Percentiles rank a stretch among this genome's conserved stretches.
phyloP scores from a whole-genome alignment of 2,329 filamentous ascomycete genomes.

The Colletotrichum sp. region DNA sequence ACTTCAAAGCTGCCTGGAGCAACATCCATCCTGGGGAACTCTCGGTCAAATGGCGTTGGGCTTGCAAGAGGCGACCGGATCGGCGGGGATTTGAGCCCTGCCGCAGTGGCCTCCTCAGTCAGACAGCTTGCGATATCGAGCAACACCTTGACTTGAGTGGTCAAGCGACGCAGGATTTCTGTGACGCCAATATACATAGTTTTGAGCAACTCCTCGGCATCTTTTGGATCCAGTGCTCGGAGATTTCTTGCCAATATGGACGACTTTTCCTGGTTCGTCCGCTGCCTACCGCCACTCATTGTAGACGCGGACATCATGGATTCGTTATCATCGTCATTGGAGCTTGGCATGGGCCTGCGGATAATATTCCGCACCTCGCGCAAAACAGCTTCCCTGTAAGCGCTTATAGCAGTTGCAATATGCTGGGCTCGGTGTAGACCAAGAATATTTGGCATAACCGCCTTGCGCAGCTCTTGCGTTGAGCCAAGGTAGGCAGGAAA shows the following conservation, averaged over 20 bases:
- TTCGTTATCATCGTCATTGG: constrained; percentile 91
- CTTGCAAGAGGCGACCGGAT: constrained; percentile 59
- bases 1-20: constrained; percentile 47
- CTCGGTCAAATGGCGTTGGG: constrained; percentile 35
- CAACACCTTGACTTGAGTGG: constrained; percentile 92
- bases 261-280: constrained; percentile 87
- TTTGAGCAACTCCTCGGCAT: constrained; percentile 82
- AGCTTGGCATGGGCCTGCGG: constrained; percentile 84
- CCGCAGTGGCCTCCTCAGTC: constrained; percentile 42
- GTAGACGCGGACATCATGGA: constrained; percentile 89
- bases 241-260: constrained; percentile 87
- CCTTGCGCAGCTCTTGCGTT: constrained; percentile 71
- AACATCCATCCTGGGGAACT: constrained; percentile 3
- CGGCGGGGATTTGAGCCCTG: constrained; percentile 51
- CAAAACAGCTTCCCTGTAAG: constrained; percentile 83
- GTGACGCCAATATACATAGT: constrained; percentile 88
- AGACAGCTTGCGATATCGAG: constrained; percentile 88
- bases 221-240: constrained; percentile 79
- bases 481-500: constrained; percentile 82
- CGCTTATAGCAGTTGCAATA: constrained; percentile 79
- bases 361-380: constrained; percentile 89
- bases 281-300: constrained; percentile 67
- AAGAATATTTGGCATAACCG: constrained; percentile 73
- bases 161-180: constrained; percentile 83
- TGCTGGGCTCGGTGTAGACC: constrained; percentile 85